These are phyloP conservation scores for Ganoderma sp. DNA, from an alignment of 1,284 basidiomycete genomes.

Conservation along the genomic window DNA sequence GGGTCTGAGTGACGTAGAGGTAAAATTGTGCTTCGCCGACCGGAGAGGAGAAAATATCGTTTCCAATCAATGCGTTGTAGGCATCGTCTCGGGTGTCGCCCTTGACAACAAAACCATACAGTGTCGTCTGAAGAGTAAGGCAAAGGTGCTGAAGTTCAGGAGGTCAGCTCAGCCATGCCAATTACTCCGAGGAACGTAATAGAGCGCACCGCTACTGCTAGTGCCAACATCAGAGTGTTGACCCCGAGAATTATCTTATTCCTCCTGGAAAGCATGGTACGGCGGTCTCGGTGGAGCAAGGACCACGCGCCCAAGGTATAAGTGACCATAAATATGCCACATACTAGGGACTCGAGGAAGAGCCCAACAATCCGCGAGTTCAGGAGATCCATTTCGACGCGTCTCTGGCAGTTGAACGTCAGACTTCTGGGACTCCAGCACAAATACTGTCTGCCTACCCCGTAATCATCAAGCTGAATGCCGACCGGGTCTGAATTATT, in stretches of 20 bases:
- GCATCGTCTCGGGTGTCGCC: neutral
- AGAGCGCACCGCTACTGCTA: slow-evolving; percentile 13
- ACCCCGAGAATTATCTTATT: slow-evolving; percentile 10
- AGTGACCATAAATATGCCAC: slow-evolving; percentile 9
- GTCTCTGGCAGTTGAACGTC: too few species aligned
- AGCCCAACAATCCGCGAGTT: slow-evolving; percentile 9
- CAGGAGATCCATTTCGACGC: neutral
- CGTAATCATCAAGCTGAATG: too few species aligned
- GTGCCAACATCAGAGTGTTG: slow-evolving; percentile 15
- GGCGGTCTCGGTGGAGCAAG: slow-evolving; percentile 6
- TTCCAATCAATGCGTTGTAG: neutral
- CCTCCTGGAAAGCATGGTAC: neutral
- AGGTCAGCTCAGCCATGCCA: neutral
- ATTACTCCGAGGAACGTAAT: too few species aligned
- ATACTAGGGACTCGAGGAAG: slow-evolving; percentile 8
- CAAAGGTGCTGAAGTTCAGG: slow-evolving; percentile 10
- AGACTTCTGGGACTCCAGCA: too few species aligned
- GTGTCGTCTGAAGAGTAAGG: slow-evolving; percentile 6
- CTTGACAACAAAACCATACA: neutral
- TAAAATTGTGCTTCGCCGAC: slow-evolving; percentile 10
- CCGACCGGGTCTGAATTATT: too few species aligned
- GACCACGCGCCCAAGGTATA: slow-evolving; percentile 17
- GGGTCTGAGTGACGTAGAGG: slow-evolving; percentile 17
- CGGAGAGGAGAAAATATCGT: neutral
- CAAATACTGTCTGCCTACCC: too few species aligned